Evolutionary conservation across 2,329 filamentous ascomycete species (phyloP).

Genomic region (Alternaria burnsii): DNA sequence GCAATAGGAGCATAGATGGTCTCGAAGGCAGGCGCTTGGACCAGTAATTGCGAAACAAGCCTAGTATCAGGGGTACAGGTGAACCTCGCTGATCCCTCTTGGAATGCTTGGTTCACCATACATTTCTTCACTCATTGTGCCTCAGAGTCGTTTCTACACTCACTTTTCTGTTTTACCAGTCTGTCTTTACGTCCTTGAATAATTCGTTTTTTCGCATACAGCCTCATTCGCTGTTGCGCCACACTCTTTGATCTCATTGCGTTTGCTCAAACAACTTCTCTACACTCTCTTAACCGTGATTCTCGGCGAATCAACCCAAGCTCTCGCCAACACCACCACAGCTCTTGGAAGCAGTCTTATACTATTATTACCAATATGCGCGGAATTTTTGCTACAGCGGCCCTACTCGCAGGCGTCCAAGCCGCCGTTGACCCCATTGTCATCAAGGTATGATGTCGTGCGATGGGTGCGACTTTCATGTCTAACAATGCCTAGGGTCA

Average conservation of each 20-base stretch:
- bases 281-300: conserved; percentile 23
- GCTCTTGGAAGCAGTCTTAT: conserved; percentile 38
- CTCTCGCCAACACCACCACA: conserved; percentile 34
- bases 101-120: conserved; percentile 35
- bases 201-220: conserved; percentile 28
- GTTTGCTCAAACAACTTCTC: conserved; percentile 17
- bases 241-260: conserved; percentile 30
- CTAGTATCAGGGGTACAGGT: conserved; percentile 37
- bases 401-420: conserved; percentile 61
- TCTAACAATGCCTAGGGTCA: conserved; percentile 63
- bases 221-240: conserved; percentile 35
- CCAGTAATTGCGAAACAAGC: conserved; percentile 31
- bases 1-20: background rate
- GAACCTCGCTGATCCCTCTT: conserved; percentile 34
- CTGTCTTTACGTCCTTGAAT: conserved; percentile 40
- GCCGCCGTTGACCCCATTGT: conserved; percentile 70
- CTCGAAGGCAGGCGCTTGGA: conserved; percentile 6
- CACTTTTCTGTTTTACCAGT: conserved; percentile 41
- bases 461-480: conserved; percentile 7
- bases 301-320: conserved; percentile 38
- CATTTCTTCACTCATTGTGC: conserved; percentile 44
- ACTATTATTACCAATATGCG: conserved; percentile 59
- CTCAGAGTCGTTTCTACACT: conserved; percentile 45
- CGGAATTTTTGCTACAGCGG: conserved; percentile 59
- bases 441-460: conserved; percentile 67